Percentiles rank a stretch among this genome's conserved stretches.
These are phyloP conservation scores for Thielaviopsis ethacetica DNA, from an alignment of 2,329 filamentous ascomycete genomes.

Conservation along the genomic window DNA sequence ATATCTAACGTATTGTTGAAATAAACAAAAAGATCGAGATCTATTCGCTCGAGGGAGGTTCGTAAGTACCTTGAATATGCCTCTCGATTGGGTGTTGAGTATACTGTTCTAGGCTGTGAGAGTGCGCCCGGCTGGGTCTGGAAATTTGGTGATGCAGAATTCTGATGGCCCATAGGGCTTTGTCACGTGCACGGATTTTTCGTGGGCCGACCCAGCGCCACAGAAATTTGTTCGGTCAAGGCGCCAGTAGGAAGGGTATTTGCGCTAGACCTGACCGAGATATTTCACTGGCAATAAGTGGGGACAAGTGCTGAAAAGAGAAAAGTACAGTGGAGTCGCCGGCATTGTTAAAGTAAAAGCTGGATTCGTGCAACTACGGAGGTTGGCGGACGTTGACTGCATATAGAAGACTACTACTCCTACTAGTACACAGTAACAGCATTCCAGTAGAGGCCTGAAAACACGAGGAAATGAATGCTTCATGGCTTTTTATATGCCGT, in stretches of 20 bases:
- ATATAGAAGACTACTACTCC: too few relatives aligned
- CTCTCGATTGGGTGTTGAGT: conserved; percentile 22
- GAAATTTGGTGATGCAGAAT: conserved; percentile 22
- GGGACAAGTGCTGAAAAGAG: background rate
- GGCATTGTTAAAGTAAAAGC: too few relatives aligned
- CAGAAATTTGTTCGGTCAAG: background rate
- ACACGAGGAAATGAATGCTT: too few relatives aligned
- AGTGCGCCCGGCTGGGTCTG: conserved; percentile 21
- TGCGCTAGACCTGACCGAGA: background rate
- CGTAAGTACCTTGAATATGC: conserved; percentile 25
- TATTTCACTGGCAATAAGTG: conserved; percentile 5
- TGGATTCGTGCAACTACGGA: too few relatives aligned
- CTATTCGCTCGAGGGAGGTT: conserved; percentile 12
- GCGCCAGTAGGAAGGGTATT: background rate
- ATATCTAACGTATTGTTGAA: conserved; percentile 2
- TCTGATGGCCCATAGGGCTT: conserved; percentile 20
- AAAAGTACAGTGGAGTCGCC: background rate
- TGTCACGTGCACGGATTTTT: conserved; percentile 18
- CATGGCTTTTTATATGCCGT: too few relatives aligned
- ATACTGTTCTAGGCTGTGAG: conserved; percentile 16
- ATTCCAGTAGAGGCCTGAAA: too few relatives aligned
- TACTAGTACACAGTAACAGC: too few relatives aligned
- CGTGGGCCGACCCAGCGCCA: conserved; percentile 9
- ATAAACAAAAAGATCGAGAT: conserved; percentile 7
- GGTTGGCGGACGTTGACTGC: too few relatives aligned